These are phyloP conservation scores for Apiospora marii DNA, from an alignment of 2,329 filamentous ascomycete genomes.

Conservation along the genomic window DNA sequence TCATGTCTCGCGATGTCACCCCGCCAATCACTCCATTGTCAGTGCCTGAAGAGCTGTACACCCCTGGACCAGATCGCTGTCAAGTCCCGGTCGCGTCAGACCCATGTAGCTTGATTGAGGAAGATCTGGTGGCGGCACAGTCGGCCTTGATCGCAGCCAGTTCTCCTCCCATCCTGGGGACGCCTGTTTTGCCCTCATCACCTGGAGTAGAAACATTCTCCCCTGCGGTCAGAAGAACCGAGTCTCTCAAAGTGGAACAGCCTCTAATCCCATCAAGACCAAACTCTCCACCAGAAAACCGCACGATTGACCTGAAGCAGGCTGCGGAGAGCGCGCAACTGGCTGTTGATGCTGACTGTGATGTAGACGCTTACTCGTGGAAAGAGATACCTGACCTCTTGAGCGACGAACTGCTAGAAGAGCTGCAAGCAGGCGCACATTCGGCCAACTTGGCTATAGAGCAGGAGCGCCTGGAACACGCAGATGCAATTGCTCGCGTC, in stretches of 20 bases:
- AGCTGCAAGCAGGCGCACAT: constrained; percentile 31
- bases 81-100: constrained; percentile 39
- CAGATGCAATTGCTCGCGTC: constrained; percentile 38
- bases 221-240: constrained; percentile 26
- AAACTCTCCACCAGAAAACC: constrained; percentile 7
- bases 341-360: constrained; percentile 25
- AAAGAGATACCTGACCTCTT: constrained; percentile 26
- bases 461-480: constrained; percentile 39
- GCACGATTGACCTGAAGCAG: constrained; percentile 26
- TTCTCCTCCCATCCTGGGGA: constrained; percentile 21
- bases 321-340: constrained; percentile 32
- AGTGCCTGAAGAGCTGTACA: constrained; percentile 31
- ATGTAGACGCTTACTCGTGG: neutral
- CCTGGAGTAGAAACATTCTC: constrained; percentile 28
- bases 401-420: constrained; percentile 29
- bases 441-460: constrained; percentile 33
- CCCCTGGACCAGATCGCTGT: constrained; percentile 36
- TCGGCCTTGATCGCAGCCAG: constrained; percentile 29
- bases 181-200: constrained; percentile 27
- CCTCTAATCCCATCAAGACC: constrained; percentile 36
- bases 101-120: constrained; percentile 37
- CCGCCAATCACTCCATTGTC: constrained; percentile 38
- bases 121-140: constrained; percentile 37
- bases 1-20: constrained; percentile 34
- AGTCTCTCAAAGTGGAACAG: constrained; percentile 37